Evolutionary conservation across 371 early-diverging fungal species (phyloP).

Genomic region (Parasitella parasitica): DNA sequence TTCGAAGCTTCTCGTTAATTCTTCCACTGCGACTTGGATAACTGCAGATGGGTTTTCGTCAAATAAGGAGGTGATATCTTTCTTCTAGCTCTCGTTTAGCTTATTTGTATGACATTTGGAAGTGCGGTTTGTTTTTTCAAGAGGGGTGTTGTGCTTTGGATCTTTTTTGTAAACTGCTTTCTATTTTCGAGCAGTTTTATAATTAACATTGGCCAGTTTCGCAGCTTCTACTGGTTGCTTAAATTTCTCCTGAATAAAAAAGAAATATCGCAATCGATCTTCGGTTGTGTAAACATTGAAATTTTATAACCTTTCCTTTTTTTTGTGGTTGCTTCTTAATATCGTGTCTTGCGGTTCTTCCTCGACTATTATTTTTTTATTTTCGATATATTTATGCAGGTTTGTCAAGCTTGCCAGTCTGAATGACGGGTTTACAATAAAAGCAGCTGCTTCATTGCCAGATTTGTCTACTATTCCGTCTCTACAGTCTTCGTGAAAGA

Average conservation of each 20-base stretch:
- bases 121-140: constrained; percentile 4
- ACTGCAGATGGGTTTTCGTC: constrained; percentile 2
- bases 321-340: no score
- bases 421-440: no score
- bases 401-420: no score
- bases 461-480: no score
- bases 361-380: neutral
- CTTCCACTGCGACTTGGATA: constrained; percentile 10
- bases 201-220: no score
- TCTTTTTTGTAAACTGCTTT: no score
- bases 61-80: neutral
- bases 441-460: no score
- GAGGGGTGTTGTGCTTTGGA: neutral
- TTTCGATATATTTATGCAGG: no score
- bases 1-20: neutral
- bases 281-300: neutral
- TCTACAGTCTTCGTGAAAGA: no score
- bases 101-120: neutral
- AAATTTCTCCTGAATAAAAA: neutral
- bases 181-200: no score
- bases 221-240: neutral
- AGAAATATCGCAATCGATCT: constrained; percentile 4
- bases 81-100: neutral
- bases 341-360: constrained; percentile 45
- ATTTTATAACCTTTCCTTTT: no score